A percentile compares a stretch with the other conserved stretches of the same genome.
Evolutionary conservation across 1,139 yeast species (phyloP).

Genomic region (Protomyces macrosporus): DNA sequence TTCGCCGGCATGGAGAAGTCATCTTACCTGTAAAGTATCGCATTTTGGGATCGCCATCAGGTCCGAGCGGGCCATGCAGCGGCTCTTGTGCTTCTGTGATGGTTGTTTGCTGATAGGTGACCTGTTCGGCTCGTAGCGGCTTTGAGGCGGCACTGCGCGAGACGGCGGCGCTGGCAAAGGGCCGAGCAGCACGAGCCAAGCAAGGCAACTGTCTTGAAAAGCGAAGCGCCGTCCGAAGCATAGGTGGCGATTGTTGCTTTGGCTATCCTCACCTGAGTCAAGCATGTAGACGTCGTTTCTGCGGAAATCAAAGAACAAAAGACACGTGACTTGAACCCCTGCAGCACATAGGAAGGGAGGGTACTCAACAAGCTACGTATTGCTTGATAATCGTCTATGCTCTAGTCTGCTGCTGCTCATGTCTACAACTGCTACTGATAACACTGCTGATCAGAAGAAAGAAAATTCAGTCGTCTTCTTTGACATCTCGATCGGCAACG

Average conservation of each 20-base stretch:
- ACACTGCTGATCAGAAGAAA: background rate
- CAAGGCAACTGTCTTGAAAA: background rate
- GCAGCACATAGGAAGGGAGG: no score
- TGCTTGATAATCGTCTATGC: no score
- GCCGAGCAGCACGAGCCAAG: background rate
- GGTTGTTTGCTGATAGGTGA: constrained; percentile 11
- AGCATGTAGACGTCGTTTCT: no score
- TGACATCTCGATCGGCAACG: constrained; percentile 33
- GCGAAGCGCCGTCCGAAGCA: background rate
- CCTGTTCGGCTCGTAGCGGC: constrained; percentile 14
- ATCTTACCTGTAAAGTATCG: constrained; percentile 20
- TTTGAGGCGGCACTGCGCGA: constrained; percentile 19
- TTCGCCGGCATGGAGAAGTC: background rate
- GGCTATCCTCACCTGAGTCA: background rate
- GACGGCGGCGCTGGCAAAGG: background rate
- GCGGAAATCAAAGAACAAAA: no score
- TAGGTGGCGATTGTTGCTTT: background rate
- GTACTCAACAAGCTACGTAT: no score
- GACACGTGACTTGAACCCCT: no score
- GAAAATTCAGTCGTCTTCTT: constrained; percentile 9
- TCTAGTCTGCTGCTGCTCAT: no score
- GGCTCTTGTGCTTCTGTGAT: constrained; percentile 22
- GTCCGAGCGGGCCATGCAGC: constrained; percentile 9
- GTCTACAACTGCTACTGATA: no score
- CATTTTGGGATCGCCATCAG: constrained; percentile 24